Base-by-base conservation (phyloP, 176 grass and related monocot species). In the Alopecurus myosuroides region DNA sequence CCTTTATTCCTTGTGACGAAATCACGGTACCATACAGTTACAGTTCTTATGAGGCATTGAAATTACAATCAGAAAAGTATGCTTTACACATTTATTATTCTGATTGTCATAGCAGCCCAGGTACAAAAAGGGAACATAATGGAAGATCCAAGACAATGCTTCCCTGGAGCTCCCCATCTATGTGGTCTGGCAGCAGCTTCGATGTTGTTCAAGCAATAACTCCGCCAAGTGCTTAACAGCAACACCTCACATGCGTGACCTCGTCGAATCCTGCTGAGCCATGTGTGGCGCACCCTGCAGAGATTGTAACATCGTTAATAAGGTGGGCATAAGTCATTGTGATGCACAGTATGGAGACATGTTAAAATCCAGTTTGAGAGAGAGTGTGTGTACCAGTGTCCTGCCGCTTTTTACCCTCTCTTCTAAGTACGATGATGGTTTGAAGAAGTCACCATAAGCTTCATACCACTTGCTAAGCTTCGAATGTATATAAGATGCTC, bases 391-490 rank as follows among this genome's bases (percentile, higher is more conserved):
- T 94, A 98, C 97, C 97, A 98, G 55, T 45, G 89, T 58, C 46
- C 87, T 17, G 52, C 88, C 82, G 9, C 76, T 90, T 64, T 87
- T 92, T 35, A 88, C 93, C 89, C 91, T 87, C 67, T 91, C 85
- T 90, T 92, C 93, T 84, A 95, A 88, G 70, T 94, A 95, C 1
- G 85, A 77, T 11, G 89, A 94, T 8, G 93, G 93, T 66, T 89
- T 87, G 84, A 95, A 98, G 84, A 95, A 98, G 58, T 71, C 78
- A 29, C 96, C 96, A 68, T 94, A 98, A 7, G 34, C 53, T 87
- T 94, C 88, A 67, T 88, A 58, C 96, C 93, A 95, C 77, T 98
- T 94, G 58, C 72, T 82, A 81, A 98, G 89, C 63, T 86, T 94
- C 10, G 87, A 93, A 84, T 92, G 35, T 83, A 98, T 95, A 57